Evolutionary conservation across 2,329 filamentous ascomycete genomes (phyloP).

Genomic region (Grosmannia penicillata): DNA sequence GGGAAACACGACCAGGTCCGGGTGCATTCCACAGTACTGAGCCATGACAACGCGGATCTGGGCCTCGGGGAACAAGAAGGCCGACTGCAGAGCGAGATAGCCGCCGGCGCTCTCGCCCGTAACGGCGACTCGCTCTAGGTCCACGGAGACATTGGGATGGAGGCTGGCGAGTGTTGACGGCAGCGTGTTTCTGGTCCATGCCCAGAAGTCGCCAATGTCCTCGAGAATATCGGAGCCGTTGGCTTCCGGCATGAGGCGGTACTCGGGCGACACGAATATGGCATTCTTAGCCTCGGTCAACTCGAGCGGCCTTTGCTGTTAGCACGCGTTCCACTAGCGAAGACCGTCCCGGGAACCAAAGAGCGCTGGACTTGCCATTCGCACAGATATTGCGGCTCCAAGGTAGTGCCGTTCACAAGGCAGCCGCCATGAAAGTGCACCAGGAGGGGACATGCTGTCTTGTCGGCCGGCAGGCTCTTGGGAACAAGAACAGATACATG

Average conservation of each 20-base stretch:
- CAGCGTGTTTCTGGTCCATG: conserved; percentile 21
- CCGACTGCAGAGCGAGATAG: conserved; percentile 12
- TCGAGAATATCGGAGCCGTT: conserved; percentile 28
- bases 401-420: conserved; percentile 8
- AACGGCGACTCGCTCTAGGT: conserved; percentile 8
- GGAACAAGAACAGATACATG: conserved; percentile 1
- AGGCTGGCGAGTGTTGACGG: background rate
- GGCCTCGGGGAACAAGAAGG: conserved; percentile 9
- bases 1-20: conserved; percentile 7
- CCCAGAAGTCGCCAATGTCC: conserved; percentile 32
- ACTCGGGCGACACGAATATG: conserved; percentile 31
- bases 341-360: too few relatives aligned
- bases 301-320: conserved; percentile 18
- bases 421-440: conserved; percentile 13
- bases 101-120: conserved; percentile 13
- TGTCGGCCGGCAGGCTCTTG: background rate
- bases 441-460: conserved; percentile 5
- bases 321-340: background rate
- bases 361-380: background rate
- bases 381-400: conserved; percentile 7
- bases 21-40: conserved; percentile 9
- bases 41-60: conserved; percentile 10
- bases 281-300: conserved; percentile 22
- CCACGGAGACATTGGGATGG: conserved; percentile 5
- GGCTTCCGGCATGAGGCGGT: conserved; percentile 35